Evolutionary conservation across 1,139 yeast genomes (phyloP).

Genomic region (Pneumocystis jirovecii): DNA sequence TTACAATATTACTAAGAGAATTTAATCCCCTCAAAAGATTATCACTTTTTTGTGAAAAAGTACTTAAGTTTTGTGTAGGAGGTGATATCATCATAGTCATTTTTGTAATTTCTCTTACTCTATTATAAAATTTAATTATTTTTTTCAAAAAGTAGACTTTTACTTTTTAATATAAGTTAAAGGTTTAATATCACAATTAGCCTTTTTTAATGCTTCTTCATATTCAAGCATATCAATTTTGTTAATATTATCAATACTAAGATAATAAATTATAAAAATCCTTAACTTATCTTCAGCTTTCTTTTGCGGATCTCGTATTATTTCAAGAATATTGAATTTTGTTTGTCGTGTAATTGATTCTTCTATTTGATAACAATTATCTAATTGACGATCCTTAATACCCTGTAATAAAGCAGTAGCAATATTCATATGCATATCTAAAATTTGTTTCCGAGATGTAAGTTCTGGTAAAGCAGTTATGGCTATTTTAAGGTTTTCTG

Average conservation of each 20-base stretch:
- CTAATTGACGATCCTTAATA: constrained; percentile 70
- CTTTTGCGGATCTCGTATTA: constrained; percentile 27
- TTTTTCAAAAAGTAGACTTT: background rate
- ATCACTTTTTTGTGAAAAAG: constrained; percentile 15
- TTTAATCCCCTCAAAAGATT: constrained; percentile 54
- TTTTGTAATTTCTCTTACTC: constrained; percentile 65
- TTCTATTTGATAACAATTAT: constrained; percentile 84
- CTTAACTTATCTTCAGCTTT: constrained; percentile 70
- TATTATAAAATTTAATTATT: constrained; percentile 16
- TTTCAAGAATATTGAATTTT: constrained; percentile 32
- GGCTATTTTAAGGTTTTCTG: constrained; percentile 68
- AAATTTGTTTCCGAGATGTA: constrained; percentile 70
- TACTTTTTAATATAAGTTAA: constrained; percentile 46
- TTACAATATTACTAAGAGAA: constrained; percentile 26
- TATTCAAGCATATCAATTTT: constrained; percentile 47
- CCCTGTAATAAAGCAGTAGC: constrained; percentile 72
- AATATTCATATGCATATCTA: constrained; percentile 95
- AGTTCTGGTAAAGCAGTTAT: constrained; percentile 84
- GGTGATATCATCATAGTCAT: constrained; percentile 37
- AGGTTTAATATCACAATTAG: constrained; percentile 49
- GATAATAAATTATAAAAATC: constrained; percentile 62
- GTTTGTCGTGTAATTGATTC: constrained; percentile 39
- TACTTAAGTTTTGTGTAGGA: constrained; percentile 17
- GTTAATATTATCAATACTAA: constrained; percentile 41
- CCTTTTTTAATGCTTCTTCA: constrained; percentile 46